Evolutionary conservation across 495 filamentous ascomycete genomes (phyloP), one percentile per base, ranked within the genome.

Genomic region (Letharia columbiana): DNA sequence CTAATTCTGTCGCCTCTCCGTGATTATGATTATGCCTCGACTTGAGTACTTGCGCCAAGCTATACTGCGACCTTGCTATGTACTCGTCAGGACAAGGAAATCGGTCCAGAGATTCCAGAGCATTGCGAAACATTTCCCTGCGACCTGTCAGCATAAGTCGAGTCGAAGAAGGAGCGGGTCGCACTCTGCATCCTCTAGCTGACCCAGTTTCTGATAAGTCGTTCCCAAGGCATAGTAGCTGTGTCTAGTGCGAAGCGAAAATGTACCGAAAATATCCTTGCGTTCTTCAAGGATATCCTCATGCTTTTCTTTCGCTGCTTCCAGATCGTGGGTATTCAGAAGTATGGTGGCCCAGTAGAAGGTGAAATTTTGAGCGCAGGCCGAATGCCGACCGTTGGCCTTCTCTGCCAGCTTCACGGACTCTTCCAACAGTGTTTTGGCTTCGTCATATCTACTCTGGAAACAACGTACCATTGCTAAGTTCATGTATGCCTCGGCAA

Each of bases 401-500:
- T 15, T 54, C 50, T 54, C 28, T 23, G 50, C 50, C n/a, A 54
- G 50, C 33, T 6, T 33, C 50, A 33, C 50, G 4, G 50, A 54
- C 23, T 54, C 50, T 54, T 54, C 28, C 50, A 54, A 33, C 50
- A 31, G 23, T 33, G 2, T 28, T 17, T 54, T 54, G 28, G 50
- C 50, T 54, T 54, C 50, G 28, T 54, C 28, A 15, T 54, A 33
- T 54, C 50, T 54, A 28, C n/a, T 28, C 50, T 54, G 50, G 50
- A 54, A 54, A 54, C 23, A 54, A 13, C 28, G 28, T 54, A 54
- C 28, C 50, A 54, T 54, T 13, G 50, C 50, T 31, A 54, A 28
- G 12, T 54, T 54, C 50, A 54, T 54, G 12, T 54, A 54, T 54
- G 50, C 50, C 50, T 54, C 50, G 50, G 50, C 50, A 54, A 54